Evolutionary conservation across 140 eudicot species (phyloP), one percentile per base, ranked within the genome.

Genomic region (Anethum foeniculum): DNA sequence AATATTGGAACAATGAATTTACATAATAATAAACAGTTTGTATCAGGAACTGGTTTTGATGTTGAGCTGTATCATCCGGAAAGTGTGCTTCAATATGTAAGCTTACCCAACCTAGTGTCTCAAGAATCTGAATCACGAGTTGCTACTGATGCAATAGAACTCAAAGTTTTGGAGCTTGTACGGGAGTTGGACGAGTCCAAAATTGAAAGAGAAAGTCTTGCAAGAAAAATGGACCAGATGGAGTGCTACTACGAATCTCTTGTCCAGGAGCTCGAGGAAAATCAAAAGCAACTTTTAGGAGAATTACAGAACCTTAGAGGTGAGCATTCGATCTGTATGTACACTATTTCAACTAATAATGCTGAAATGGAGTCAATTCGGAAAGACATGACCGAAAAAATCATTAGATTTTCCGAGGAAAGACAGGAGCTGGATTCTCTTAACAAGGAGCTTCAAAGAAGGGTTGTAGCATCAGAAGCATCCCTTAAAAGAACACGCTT

Each of bases 191-290:
- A 92, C 34, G 87, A 82, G 58, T 83, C 91, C 47, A 95, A 88
- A 85, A 82, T 84, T 28, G 99, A 95, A 81, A 90, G 82, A 78
- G 98, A 91, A 81, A 86, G 49, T 81, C 91, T 91, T 76, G 82
- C 83, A 19, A 86, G 85, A 78, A 95, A 95, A 82, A 89, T 91
- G 99, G 85, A 88, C 85, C 88, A 95, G 86, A 95, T 95, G 98
- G 99, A 95, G 86, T 83, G 89, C 77, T 95, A 95, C 77, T 95
- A 95, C 28, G 99, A 95, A 85, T 90, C 96, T 60, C 97, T 95
- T 67, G 81, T 93, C 67, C 99, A 89, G 25, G 98, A 95, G 80
- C 95, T 95, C 16, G 99, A 95, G 87, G 99, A 91, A 88, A 93
- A 88, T 86, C 97, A 92, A 81, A 93, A 95, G 86, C 95, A 85